A percentile compares a stretch with the other conserved stretches of the same genome.
These are phyloP conservation scores for Jamesozyma piceae DNA, from an alignment of 805 yeast genomes.

Conservation along the genomic window DNA sequence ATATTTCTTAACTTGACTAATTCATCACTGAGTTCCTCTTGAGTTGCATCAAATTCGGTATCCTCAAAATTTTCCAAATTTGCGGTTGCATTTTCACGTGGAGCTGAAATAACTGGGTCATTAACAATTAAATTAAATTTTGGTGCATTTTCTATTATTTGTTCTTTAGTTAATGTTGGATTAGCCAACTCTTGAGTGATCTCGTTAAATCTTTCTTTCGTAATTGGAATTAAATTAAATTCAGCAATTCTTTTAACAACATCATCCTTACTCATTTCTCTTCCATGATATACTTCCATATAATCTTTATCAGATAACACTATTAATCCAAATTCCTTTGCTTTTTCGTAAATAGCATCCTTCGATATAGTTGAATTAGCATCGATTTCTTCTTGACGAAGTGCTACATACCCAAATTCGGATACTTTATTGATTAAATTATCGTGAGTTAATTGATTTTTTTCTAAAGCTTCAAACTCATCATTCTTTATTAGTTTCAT, in stretches of 20 bases:
- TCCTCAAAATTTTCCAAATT: not conserved
- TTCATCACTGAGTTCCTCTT: conserved; percentile 7
- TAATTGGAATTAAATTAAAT: conserved; percentile 23
- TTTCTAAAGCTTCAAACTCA: conserved; percentile 4
- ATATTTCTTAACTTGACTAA: conserved; percentile 27
- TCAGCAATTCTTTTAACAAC: conserved; percentile 12
- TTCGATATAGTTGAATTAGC: not conserved
- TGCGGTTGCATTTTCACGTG: not conserved
- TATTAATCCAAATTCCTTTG: conserved; percentile 13
- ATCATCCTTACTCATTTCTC: conserved; percentile 5
- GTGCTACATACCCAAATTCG: conserved; percentile 14
- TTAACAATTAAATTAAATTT: conserved; percentile 4
- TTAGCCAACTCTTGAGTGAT: conserved; percentile 22
- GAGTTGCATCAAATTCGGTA: conserved; percentile 7
- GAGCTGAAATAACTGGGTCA: conserved; percentile 10
- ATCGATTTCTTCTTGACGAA: conserved; percentile 12
- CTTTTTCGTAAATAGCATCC: conserved; percentile 2
- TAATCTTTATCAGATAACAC: conserved; percentile 5
- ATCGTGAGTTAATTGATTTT: conserved; percentile 7
- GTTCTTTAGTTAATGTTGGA: conserved; percentile 21
- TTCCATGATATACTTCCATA: not conserved
- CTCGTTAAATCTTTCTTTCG: conserved; percentile 29
- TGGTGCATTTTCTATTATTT: conserved; percentile 24
- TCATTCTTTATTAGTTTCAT: conserved; percentile 6
- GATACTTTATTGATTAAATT: conserved; percentile 12